A percentile compares a stretch with the other conserved stretches of the same genome.
Evolutionary conservation across 805 yeast genomes (phyloP).

Genomic region (Aciculoconidium aculeatum): DNA sequence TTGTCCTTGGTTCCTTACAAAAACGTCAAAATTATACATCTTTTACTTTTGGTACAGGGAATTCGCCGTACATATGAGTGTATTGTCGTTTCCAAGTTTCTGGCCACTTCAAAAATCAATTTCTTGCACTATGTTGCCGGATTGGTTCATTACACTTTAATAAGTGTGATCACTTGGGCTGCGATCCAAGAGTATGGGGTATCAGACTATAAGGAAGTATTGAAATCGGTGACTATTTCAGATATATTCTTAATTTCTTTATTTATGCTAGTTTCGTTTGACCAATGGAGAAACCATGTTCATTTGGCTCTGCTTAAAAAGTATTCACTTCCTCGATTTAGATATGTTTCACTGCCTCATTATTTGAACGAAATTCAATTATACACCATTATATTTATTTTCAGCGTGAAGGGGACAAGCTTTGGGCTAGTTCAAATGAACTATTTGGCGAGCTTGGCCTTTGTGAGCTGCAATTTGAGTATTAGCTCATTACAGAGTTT

Average conservation of each 20-base stretch:
- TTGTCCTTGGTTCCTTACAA: no score
- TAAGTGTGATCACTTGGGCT: conserved; percentile 32
- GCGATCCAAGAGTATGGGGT: no score
- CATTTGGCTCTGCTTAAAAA: conserved; percentile 46
- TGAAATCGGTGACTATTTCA: conserved; percentile 11
- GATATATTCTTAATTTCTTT: conserved; percentile 20
- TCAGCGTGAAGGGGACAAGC: conserved; percentile 12
- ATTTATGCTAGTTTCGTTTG: conserved; percentile 44
- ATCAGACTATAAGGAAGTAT: background rate
- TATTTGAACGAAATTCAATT: conserved; percentile 61
- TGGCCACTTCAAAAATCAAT: conserved; percentile 49
- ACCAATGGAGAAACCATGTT: conserved; percentile 48
- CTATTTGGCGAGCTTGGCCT: conserved; percentile 18
- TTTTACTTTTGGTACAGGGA: conserved; percentile 41
- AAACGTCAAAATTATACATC: conserved; percentile 16
- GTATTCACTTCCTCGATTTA: conserved; percentile 48
- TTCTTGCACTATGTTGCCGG: conserved; percentile 65
- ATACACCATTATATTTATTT: conserved; percentile 34
- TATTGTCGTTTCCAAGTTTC: conserved; percentile 41
- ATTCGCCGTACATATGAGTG: conserved; percentile 54
- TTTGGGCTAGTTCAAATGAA: conserved; percentile 15
- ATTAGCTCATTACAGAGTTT: conserved; percentile 51
- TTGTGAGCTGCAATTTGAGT: conserved; percentile 44
- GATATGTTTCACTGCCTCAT: conserved; percentile 56
- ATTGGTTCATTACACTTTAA: conserved; percentile 46